phyloP scores from a whole-genome alignment of 106 monocot genomes.

The Vanilla planifolia region DNA sequence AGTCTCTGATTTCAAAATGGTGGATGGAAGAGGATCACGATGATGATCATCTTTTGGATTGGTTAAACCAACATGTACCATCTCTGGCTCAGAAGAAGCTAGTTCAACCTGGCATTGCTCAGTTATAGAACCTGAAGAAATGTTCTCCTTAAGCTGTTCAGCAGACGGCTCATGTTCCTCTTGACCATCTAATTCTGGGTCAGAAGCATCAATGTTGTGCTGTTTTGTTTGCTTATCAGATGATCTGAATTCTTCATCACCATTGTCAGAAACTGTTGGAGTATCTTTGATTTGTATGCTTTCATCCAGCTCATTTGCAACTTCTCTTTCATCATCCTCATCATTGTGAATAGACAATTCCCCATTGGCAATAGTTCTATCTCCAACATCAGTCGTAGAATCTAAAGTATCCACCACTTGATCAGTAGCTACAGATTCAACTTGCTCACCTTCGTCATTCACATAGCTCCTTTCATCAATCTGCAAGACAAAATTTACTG shows the following conservation, averaged over 20 bases:
- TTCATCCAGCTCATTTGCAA: neutral
- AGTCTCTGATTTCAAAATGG: neutral
- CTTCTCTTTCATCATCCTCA: neutral
- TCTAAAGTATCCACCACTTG: neutral
- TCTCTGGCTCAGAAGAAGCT: neutral
- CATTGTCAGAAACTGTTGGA: neutral
- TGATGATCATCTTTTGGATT: neutral
- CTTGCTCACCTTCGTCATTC: neutral
- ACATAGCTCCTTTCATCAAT: neutral
- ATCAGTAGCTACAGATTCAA: neutral
- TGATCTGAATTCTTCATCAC: neutral
- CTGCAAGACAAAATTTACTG: neutral
- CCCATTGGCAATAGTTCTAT: too few relatives aligned
- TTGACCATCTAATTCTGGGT: too few relatives aligned
- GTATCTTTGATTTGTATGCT: neutral
- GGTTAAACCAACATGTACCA: neutral
- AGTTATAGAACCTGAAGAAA: neutral
- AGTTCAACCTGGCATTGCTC: neutral
- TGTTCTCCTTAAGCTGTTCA: neutral
- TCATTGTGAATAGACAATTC: neutral
- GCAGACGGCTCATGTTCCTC: neutral
- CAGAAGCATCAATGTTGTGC: neutral
- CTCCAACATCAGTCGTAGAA: neutral
- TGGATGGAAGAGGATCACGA: neutral
- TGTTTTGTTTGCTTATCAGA: neutral